phyloP scores from a whole-genome alignment of 805 yeast species.

The Hanseniaspora lindneri region DNA sequence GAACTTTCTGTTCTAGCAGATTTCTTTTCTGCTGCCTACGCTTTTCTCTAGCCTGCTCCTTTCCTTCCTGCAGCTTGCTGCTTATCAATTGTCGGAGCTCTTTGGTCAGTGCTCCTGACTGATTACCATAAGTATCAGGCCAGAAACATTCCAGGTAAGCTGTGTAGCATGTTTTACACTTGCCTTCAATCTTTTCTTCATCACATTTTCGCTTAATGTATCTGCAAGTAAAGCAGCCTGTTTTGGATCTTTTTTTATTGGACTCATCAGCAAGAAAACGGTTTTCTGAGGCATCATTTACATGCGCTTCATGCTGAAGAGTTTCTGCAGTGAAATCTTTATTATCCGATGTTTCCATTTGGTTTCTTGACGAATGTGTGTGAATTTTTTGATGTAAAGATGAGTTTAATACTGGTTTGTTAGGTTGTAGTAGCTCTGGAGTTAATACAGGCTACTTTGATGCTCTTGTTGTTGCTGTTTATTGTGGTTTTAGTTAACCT shows the following conservation, averaged over 20 bases:
- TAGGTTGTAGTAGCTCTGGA: background rate
- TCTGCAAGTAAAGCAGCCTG: constrained; percentile 22
- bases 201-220: constrained; percentile 21
- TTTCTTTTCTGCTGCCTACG: constrained; percentile 6
- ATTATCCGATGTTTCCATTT: background rate
- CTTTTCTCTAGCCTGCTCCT: background rate
- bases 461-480: background rate
- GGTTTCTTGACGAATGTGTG: background rate
- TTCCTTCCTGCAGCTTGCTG: constrained; percentile 15
- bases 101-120: constrained; percentile 18
- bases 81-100: constrained; percentile 18
- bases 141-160: constrained; percentile 19
- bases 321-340: no score
- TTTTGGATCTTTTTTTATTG: constrained; percentile 17
- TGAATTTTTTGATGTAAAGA: background rate
- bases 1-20: background rate
- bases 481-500: no score
- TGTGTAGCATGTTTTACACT: constrained; percentile 18
- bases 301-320: background rate
- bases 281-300: no score
- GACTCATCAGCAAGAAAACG: no score
- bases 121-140: constrained; percentile 17
- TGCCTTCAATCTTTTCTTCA: constrained; percentile 18
- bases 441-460: background rate
- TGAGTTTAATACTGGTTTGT: background rate